Percentiles rank a stretch among this genome's conserved stretches.
These are phyloP conservation scores for Thielaviopsis euricoi DNA, from an alignment of 2,329 filamentous ascomycete species.

Conservation along the genomic window DNA sequence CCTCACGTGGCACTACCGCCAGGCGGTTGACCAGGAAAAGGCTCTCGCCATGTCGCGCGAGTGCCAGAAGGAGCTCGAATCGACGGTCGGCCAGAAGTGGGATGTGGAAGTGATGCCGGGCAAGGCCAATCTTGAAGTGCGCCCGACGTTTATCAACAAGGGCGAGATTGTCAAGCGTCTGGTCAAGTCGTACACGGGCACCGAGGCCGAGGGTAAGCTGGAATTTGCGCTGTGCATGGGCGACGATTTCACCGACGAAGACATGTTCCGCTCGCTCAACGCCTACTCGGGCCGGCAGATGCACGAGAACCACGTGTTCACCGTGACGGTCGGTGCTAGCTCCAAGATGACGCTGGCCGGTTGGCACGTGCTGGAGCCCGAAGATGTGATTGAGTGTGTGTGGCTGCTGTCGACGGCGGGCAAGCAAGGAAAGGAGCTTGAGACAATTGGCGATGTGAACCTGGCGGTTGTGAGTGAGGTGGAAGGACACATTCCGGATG, in stretches of 20 bases:
- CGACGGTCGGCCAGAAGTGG: conserved; percentile 59
- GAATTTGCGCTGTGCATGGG: conserved; percentile 85
- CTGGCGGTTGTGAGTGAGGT: conserved; percentile 36
- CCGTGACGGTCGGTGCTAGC: conserved; percentile 79
- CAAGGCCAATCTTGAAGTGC: conserved; percentile 91
- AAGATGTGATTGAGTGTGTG: conserved; percentile 63
- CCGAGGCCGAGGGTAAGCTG: conserved; percentile 33
- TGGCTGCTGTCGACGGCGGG: conserved; percentile 36
- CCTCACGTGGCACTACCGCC: conserved; percentile 92
- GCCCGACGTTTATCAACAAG: conserved; percentile 96
- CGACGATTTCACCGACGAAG: conserved; percentile 95
- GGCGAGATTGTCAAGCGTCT: conserved; percentile 83
- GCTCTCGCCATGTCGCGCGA: conserved; percentile 64
- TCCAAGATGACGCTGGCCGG: conserved; percentile 81
- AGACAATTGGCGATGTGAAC: conserved; percentile 35
- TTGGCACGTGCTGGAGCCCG: conserved; percentile 78
- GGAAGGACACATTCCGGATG: conserved; percentile 32
- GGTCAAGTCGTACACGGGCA: conserved; percentile 52
- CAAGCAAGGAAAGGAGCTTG: conserved; percentile 22
- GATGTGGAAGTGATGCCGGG: conserved; percentile 94
- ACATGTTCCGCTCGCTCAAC: conserved; percentile 78
- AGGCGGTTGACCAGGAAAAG: conserved; percentile 64
- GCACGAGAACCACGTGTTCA: conserved; percentile 55
- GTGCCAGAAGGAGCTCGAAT: conserved; percentile 67
- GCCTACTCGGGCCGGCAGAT: conserved; percentile 36